Conservation (phyloP, 306 rosid species). For the Trifolium pratense region DNA sequence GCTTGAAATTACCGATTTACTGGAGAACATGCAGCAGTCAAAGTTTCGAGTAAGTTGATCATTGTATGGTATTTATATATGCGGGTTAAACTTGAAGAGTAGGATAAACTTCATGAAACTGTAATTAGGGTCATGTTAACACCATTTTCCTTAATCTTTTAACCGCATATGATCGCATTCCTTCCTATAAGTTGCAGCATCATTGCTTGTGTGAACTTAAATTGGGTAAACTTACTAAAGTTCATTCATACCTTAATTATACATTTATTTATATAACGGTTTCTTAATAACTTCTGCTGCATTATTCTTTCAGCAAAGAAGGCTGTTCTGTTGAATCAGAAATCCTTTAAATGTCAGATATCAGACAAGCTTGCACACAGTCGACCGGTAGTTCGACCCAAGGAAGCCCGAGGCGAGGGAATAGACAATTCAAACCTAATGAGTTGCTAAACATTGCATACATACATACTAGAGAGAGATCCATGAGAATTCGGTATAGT, state of each 20-base stretch:
- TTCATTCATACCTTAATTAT: neutral
- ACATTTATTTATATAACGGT: neutral
- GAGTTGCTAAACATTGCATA: constrained; percentile 19
- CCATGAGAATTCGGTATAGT: constrained; percentile 3
- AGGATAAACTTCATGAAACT: neutral
- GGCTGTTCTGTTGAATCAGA: constrained; percentile 59
- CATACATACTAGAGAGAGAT: constrained; percentile 6
- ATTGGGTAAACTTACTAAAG: neutral
- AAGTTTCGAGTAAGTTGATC: constrained; percentile 67
- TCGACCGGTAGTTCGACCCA: neutral
- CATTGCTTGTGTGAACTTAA: neutral
- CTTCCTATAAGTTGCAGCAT: neutral
- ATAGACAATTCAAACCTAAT: constrained; percentile 13
- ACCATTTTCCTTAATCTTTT: too few species aligned
- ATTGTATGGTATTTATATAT: neutral
- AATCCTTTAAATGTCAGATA: constrained; percentile 17
- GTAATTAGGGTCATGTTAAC: too few species aligned
- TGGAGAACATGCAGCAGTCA: constrained; percentile 70
- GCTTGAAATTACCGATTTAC: constrained; percentile 71
- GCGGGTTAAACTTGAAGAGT: neutral
- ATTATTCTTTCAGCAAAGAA: constrained; percentile 60
- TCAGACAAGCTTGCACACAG: neutral
- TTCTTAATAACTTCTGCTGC: neutral
- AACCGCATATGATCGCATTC: neutral
- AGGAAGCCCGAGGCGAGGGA: constrained; percentile 20